Evolutionary conservation across 805 yeast genomes (phyloP).

Genomic region (Hanseniaspora vineae): DNA sequence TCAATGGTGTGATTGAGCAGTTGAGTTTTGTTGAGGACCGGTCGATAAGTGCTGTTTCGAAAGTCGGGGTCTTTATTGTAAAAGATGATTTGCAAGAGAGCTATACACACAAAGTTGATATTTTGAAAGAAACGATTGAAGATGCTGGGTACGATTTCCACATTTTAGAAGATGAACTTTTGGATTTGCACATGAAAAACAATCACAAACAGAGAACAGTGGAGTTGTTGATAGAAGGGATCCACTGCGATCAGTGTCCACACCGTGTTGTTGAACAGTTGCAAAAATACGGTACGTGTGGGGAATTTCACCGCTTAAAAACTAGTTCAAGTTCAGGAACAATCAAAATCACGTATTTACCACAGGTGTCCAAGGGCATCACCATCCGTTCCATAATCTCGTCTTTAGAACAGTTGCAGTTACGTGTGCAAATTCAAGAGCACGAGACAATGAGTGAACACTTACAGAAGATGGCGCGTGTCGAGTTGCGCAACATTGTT

Average conservation of each 20-base stretch:
- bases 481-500: slow-evolving; percentile 35
- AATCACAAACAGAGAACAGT: slow-evolving; percentile 31
- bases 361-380: slow-evolving; percentile 26
- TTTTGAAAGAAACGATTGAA: slow-evolving; percentile 38
- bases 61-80: slow-evolving; percentile 47
- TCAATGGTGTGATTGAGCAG: slow-evolving; percentile 30
- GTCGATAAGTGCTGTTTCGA: slow-evolving; percentile 42
- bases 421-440: slow-evolving; percentile 37
- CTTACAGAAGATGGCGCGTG: slow-evolving; percentile 33
- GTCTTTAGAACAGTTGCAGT: slow-evolving; percentile 31
- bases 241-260: slow-evolving; percentile 66
- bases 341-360: slow-evolving; percentile 56
- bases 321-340: background rate
- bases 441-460: slow-evolving; percentile 53
- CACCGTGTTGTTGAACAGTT: slow-evolving; percentile 37
- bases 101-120: slow-evolving; percentile 22
- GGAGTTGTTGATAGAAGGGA: slow-evolving; percentile 34
- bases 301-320: background rate
- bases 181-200: slow-evolving; percentile 32
- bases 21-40: slow-evolving; percentile 38
- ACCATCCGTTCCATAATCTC: slow-evolving; percentile 42
- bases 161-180: slow-evolving; percentile 29
- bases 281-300: slow-evolving; percentile 39
- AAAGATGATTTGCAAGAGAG: slow-evolving; percentile 9
- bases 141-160: slow-evolving; percentile 55